These are phyloP conservation scores for Phytophthora citrophthora DNA, from an alignment of 352 stramenopile genomes.

Conservation along the genomic window DNA sequence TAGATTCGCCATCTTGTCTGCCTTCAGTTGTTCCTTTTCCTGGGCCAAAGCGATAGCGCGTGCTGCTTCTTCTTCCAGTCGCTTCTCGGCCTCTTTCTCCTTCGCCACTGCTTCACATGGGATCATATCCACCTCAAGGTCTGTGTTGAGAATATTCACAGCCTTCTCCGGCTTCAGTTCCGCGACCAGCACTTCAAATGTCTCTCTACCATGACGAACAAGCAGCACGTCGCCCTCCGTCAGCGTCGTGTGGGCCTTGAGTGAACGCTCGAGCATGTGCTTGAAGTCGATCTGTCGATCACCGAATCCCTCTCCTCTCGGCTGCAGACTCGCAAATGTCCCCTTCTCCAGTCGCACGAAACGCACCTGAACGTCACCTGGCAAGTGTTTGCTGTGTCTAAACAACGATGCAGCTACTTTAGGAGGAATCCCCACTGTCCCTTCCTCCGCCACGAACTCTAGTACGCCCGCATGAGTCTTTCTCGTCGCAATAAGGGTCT, in stretches of 20 bases:
- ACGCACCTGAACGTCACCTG: constrained; percentile 57
- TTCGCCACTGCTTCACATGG: constrained; percentile 65
- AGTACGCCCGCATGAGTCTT: constrained; percentile 80
- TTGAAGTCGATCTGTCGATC: constrained; percentile 86
- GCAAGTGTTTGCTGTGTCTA: constrained; percentile 19
- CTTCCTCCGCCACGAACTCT: constrained; percentile 83
- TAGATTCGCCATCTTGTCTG: constrained; percentile 40
- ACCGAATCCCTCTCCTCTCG: constrained; percentile 69
- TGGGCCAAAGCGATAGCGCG: constrained; percentile 25
- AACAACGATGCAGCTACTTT: constrained; percentile 82
- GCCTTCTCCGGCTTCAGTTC: constrained; percentile 62
- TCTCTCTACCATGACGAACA: constrained; percentile 77
- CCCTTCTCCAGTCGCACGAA: constrained; percentile 81
- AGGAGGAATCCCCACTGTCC: constrained; percentile 74
- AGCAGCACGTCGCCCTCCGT: constrained; percentile 79
- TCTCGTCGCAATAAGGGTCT: background rate
- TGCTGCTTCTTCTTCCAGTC: constrained; percentile 43
- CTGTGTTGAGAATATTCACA: constrained; percentile 80
- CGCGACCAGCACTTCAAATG: constrained; percentile 75
- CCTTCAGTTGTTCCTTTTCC: constrained; percentile 54
- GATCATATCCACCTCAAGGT: constrained; percentile 83
- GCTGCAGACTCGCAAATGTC: constrained; percentile 72
- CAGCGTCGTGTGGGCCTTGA: constrained; percentile 81
- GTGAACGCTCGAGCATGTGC: constrained; percentile 70
- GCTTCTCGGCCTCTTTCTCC: constrained; percentile 42